phyloP scores from a whole-genome alignment of 495 filamentous ascomycete genomes.

The Parathielavia hyrcaniae region DNA sequence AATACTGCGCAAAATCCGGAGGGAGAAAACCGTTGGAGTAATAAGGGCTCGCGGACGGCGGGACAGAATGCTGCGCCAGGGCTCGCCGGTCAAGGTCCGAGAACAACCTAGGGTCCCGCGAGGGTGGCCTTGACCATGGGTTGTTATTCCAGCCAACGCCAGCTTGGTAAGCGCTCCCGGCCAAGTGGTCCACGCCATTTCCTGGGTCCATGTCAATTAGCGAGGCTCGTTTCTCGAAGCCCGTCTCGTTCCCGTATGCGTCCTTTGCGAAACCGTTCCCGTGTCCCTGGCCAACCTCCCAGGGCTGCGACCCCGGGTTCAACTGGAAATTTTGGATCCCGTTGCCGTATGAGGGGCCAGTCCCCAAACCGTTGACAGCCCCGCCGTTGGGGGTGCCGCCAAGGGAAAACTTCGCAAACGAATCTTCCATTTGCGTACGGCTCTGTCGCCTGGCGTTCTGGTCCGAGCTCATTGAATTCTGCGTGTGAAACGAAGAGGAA shows the following conservation, averaged over 20 bases:
- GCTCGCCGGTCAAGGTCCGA: slow-evolving; percentile 32
- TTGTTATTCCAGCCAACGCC: slow-evolving; percentile 42
- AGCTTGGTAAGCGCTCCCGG: slow-evolving; percentile 48
- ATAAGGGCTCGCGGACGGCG: slow-evolving; percentile 22
- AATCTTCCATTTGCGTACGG: slow-evolving; percentile 15
- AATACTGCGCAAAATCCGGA: slow-evolving; percentile 21
- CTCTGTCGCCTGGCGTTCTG: slow-evolving; percentile 10
- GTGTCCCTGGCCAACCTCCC: slow-evolving; percentile 31
- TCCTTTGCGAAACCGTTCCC: slow-evolving; percentile 8
- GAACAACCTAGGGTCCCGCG: slow-evolving; percentile 32
- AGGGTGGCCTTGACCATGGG: slow-evolving; percentile 34
- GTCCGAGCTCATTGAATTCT: slow-evolving; percentile 11
- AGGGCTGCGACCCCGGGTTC: slow-evolving; percentile 36
- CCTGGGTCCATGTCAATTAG: slow-evolving; percentile 16
- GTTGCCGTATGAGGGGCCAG: slow-evolving; percentile 9
- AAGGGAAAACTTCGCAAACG: slow-evolving; percentile 12
- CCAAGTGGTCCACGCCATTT: slow-evolving; percentile 43
- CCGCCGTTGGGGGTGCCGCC: slow-evolving; percentile 7
- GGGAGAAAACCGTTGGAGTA: slow-evolving; percentile 20
- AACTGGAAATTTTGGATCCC: slow-evolving; percentile 29
- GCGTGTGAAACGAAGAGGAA: slow-evolving; percentile 15
- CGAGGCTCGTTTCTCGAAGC: slow-evolving; percentile 19
- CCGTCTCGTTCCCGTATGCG: slow-evolving; percentile 8
- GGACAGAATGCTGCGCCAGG: slow-evolving; percentile 26
- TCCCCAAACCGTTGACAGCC: slow-evolving; percentile 6